Base-by-base conservation (phyloP, 352 stramenopile genomes). In the Globisporangium solare region DNA sequence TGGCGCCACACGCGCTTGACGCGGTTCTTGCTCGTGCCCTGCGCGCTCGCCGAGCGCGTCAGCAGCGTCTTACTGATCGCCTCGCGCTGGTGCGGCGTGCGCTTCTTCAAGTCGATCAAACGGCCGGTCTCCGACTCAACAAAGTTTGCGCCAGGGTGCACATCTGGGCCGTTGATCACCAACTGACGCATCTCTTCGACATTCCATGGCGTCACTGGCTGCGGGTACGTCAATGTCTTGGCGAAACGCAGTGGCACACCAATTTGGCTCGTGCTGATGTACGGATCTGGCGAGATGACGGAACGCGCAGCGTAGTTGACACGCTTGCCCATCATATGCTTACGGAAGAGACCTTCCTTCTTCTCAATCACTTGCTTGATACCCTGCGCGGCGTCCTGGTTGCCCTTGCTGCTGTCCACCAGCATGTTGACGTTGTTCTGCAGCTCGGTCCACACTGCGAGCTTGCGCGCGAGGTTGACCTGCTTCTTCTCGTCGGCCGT, bases 231-330 rank as follows among this genome's bases (percentile, higher is more conserved):
- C 20, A 99, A 82, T 6, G 90, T 98, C 70, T 96, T 98, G 18
- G 97, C 98, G 67, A 99, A 99, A 47, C 94, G 79, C 17, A 98
- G 70, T 2, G 98, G 98, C 15, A 99, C 87, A 60, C 98, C 98
- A 64, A 99, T 99, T 80, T 99, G 97, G 60, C 98, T 98, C n/a
- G 96, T 99, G 67, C 96, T 96, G 55, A 99, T 97, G 79, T 99
- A 99, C 40, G 97, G 97, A 56, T 99, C 98, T 2, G 98, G 97
- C 48, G 96, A 99, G 70, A 99, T 99, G 56, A 99, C 97, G 12
- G 95, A 99, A 8, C 98, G 92, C 59, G 97, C 98, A 0, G 96
- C 95, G 74, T 98, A 99, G 78, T 99, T 99, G 20, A 99, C 98
- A 61, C 98, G 96, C 81, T 99, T 99, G 48, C 98, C 98, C 87